Base-by-base conservation (phyloP, 2,329 filamentous ascomycete genomes). In the Fusarium udum region DNA sequence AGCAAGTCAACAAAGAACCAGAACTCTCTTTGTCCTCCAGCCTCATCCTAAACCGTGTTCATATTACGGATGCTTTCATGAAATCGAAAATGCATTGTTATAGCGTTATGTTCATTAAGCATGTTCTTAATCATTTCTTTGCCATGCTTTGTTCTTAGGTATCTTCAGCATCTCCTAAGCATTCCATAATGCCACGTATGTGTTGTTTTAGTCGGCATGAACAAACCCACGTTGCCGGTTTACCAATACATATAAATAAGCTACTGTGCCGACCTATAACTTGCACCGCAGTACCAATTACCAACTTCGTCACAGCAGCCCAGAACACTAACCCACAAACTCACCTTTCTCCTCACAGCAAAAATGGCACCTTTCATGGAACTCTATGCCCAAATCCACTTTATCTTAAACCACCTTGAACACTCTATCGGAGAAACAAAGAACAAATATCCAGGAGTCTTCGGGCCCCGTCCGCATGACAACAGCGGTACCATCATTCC, bases 131-230 rank as follows among this genome's bases (percentile, higher is more conserved):
- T 6, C 20, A 15, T 22, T 12, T 15, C 24, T 46, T 3, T 46
- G 8, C 14, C 10, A 7, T 7, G 4, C 5, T 14, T 16, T 24
- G 6, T 42, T 24, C 15, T 4, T 24, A 7, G 1, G n/a, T 42
- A 1, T 0, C 8, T n/a, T 12, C 5, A 39, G 18, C 22, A 6
- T 4, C 7, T 42, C 0, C 43, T 3, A 1, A 48, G 11, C 4
- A 6, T 3, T 16, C 2, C 4, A 7, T 7, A 1, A 15, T 15
- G 3, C 3, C 7, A 15, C 3, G 0, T 12, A 8, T 16, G 14
- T 6, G 4, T 4, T 8, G 5, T 3, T 8, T 8, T 2, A 0
- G 13, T 16, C 10, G 3, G 3, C 1, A 8, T 9, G 28, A 49
- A 31, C 20, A 31, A 13, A 4, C 14, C 5, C 20, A 7, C 3